Percentiles rank a stretch among this genome's conserved stretches.
These are phyloP conservation scores for Populus trichocarpa DNA, from an alignment of 441 rosid species.

Conservation along the genomic window DNA sequence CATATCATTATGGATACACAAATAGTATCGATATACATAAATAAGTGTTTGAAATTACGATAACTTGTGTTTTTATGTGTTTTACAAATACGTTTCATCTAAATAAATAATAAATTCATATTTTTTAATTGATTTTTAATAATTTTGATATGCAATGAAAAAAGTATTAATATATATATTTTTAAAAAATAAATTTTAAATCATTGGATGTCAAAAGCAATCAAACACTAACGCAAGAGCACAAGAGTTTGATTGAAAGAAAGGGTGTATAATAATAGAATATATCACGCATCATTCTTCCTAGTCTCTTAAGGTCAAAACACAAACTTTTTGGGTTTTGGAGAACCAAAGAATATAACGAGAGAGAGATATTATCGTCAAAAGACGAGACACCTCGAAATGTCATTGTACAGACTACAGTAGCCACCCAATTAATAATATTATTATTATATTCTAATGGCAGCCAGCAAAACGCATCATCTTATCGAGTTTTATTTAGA, in stretches of 20 bases:
- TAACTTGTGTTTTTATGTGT: no score
- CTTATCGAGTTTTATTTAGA: conserved; percentile 6
- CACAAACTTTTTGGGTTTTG: conserved; percentile 11
- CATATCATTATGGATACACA: no score
- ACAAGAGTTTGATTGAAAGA: neutral
- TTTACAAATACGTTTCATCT: no score
- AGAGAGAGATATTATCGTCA: neutral
- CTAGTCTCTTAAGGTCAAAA: neutral
- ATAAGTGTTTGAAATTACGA: no score
- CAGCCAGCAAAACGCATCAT: conserved; percentile 11
- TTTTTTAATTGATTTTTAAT: no score
- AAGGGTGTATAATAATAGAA: neutral
- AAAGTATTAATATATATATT: no score
- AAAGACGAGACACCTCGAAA: conserved; percentile 2
- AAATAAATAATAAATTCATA: no score
- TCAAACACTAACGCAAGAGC: neutral
- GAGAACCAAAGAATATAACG: conserved; percentile 8
- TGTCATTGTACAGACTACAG: conserved; percentile 13
- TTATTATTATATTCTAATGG: conserved; percentile 11
- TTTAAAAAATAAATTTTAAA: no score
- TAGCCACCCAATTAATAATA: neutral
- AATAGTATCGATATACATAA: no score
- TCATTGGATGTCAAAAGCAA: no score
- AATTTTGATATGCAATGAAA: no score
- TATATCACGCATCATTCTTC: neutral